Evolutionary conservation across 2,329 filamentous ascomycete genomes (phyloP).

Genomic region (Ascochyta viciae-villosae): DNA sequence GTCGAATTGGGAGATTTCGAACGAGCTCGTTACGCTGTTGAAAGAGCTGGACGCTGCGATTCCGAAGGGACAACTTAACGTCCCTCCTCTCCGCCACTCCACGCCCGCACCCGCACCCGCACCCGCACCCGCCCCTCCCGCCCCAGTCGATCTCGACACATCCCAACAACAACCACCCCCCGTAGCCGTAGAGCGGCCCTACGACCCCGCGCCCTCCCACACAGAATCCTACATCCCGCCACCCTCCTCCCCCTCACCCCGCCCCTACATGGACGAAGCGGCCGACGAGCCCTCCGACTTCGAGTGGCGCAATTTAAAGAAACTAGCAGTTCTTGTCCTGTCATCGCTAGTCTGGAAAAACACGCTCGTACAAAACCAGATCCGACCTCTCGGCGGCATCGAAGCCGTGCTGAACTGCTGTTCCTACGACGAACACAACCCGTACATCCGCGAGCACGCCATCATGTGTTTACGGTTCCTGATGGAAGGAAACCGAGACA

Average conservation of each 20-base stretch:
- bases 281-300: slow-evolving; percentile 69
- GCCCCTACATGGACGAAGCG: slow-evolving; percentile 55
- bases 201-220: slow-evolving; percentile 59
- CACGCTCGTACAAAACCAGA: slow-evolving; percentile 83
- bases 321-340: slow-evolving; percentile 87
- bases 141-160: slow-evolving; percentile 28
- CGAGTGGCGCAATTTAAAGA: slow-evolving; percentile 85
- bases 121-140: slow-evolving; percentile 27
- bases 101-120: slow-evolving; percentile 33
- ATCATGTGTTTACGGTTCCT: slow-evolving; percentile 62
- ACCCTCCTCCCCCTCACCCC: slow-evolving; percentile 44
- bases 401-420: slow-evolving; percentile 89
- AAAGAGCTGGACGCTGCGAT: slow-evolving; percentile 88
- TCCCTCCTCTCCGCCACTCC: slow-evolving; percentile 62
- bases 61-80: slow-evolving; percentile 66
- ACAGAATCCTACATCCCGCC: slow-evolving; percentile 53
- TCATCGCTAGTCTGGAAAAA: slow-evolving; percentile 89
- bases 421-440: slow-evolving; percentile 89
- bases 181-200: slow-evolving; percentile 69
- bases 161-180: slow-evolving; percentile 36
- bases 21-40: slow-evolving; percentile 85
- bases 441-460: slow-evolving; percentile 85
- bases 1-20: slow-evolving; percentile 89
- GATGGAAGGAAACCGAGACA: slow-evolving; percentile 76
- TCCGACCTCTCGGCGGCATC: slow-evolving; percentile 83